Base-by-base conservation (phyloP, 805 yeast species). In the Pachysolen tannophilus region DNA sequence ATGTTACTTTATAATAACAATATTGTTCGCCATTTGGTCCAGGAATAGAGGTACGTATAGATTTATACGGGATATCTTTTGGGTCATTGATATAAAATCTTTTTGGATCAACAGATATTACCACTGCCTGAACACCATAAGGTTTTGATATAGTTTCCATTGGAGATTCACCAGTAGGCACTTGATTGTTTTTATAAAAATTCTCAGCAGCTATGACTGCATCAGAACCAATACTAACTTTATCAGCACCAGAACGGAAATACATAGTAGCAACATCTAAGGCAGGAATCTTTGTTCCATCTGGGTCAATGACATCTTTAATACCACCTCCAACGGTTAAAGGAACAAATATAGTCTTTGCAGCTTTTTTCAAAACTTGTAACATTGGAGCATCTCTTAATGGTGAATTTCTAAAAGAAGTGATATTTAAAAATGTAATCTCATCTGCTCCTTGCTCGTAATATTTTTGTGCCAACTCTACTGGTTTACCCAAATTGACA, bases 271-370 rank as follows among this genome's bases (percentile, higher is more conserved):
- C 99, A 20, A 92, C 95, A 33, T 87, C 82, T 24, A 82, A 70
- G 0, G 97, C 97, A 6, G 96, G 78, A 10, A 85, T 75, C 7
- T 58, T 48, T 6, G 82, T 76, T 21, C 94, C 94, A 44, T 73
- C 84, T 1, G 95, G 94, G 46, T 92, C 97, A 19, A 73, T 71
- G 44, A 85, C 75, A 54, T 90, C 97, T 45, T 84, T 78, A 43
- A 92, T 92, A 31, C 99, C 99, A 39, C 99, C 99, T 29, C 99
- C 99, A 28, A 92, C 95, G 0, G 99, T 92, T 43, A 92, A 66
- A 7, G 99, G 99, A 10, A 92, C 99, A 61, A 92, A 92, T 33
- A 90, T 83, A 2, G 94, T 80, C 56, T 82, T 80, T 9, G 96
- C 94, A 0, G 97, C 83, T 40, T 65, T 62, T 42, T 72, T 75